Percentiles rank a stretch among this genome's conserved stretches.
Evolutionary conservation across 306 rosid genomes (phyloP).

Genomic region (Pyrus bretschneideri): DNA sequence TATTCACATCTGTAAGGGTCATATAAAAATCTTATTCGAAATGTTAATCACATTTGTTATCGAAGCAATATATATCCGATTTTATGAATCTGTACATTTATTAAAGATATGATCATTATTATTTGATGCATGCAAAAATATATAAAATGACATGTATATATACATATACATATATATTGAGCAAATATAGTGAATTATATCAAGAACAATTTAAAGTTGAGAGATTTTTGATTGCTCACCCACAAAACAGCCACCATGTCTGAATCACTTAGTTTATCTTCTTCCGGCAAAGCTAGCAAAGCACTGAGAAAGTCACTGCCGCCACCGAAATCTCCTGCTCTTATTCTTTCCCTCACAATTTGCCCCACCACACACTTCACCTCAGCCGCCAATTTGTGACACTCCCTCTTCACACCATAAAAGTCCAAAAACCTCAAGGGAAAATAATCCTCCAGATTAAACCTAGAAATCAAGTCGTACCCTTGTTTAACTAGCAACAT

Average conservation of each 20-base stretch:
- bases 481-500: slow-evolving; percentile 66
- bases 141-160: too few species aligned
- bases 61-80: too few species aligned
- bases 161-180: too few species aligned
- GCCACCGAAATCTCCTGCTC: slow-evolving; percentile 2
- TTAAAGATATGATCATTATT: not conserved
- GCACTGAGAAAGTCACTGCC: slow-evolving; percentile 65
- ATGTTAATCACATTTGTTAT: too few species aligned
- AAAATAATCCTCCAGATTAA: slow-evolving; percentile 73
- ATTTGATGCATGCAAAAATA: too few species aligned
- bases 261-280: slow-evolving; percentile 47
- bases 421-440: slow-evolving; percentile 64
- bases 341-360: slow-evolving; percentile 50
- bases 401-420: slow-evolving; percentile 68
- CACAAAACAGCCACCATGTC: slow-evolving; percentile 77
- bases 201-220: not conserved
- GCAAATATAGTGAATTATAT: not conserved
- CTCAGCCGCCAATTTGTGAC: slow-evolving; percentile 49
- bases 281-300: slow-evolving; percentile 52
- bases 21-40: too few species aligned
- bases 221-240: slow-evolving; percentile 37
- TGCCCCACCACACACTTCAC: slow-evolving; percentile 45
- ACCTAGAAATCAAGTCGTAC: slow-evolving; percentile 50
- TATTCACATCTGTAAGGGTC: too few species aligned
- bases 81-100: too few species aligned